Conservation (phyloP, 805 yeast species). For the Metschnikowia cubensis region DNA sequence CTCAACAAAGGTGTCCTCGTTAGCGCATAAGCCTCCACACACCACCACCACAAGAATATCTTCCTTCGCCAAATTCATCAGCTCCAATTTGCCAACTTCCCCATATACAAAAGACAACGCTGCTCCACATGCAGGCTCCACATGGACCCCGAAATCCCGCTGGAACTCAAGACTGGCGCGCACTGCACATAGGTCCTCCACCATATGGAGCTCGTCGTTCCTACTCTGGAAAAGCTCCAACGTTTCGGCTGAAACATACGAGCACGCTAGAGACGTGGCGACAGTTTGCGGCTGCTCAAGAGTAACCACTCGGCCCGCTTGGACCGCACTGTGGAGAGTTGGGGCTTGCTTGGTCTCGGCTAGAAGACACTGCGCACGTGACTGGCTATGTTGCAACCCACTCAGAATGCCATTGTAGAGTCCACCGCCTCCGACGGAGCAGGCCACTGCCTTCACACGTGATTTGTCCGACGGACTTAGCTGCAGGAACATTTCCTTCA, state of each 20-base stretch:
- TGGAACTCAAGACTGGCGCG: slow-evolving; percentile 49
- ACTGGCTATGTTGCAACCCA: slow-evolving; percentile 31
- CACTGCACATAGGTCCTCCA: slow-evolving; percentile 54
- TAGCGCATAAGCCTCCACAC: slow-evolving; percentile 44
- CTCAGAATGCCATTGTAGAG: slow-evolving; percentile 48
- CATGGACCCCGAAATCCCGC: slow-evolving; percentile 45
- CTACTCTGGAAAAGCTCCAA: slow-evolving; percentile 27
- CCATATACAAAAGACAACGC: slow-evolving; percentile 53
- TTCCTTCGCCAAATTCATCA: slow-evolving; percentile 30
- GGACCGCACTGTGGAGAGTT: slow-evolving; percentile 49
- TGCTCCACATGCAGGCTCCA: slow-evolving; percentile 76
- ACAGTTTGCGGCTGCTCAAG: slow-evolving; percentile 48
- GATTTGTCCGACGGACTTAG: slow-evolving; percentile 16
- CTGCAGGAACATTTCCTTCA: slow-evolving; percentile 36
- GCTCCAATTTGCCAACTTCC: slow-evolving; percentile 26
- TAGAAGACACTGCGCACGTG: slow-evolving; percentile 32
- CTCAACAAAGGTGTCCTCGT: slow-evolving; percentile 12
- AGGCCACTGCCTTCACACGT: slow-evolving; percentile 43
- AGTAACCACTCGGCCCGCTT: slow-evolving; percentile 40
- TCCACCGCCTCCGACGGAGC: slow-evolving; percentile 60
- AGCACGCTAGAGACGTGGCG: slow-evolving; percentile 64
- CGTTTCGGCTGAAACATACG: slow-evolving; percentile 49
- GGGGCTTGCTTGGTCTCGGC: slow-evolving; percentile 65
- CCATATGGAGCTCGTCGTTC: slow-evolving; percentile 19
- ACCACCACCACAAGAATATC: slow-evolving; percentile 51